Evolutionary conservation across 2,329 filamentous ascomycete species (phyloP).

Genomic region (Aspergillus neotritici): DNA sequence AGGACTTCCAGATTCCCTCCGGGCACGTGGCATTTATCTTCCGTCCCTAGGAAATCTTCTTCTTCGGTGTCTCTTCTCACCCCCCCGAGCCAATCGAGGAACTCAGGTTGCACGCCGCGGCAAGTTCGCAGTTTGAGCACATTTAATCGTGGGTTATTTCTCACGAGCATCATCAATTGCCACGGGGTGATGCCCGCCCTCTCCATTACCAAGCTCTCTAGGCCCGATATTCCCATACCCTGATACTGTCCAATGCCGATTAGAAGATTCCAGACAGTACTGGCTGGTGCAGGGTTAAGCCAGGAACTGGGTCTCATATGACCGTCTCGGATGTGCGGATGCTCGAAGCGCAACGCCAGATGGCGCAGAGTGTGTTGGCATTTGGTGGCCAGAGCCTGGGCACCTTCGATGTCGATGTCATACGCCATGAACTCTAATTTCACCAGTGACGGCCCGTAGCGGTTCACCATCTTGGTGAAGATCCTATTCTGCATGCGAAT

Average conservation of each 20-base stretch:
- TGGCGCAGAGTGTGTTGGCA: conserved; percentile 23
- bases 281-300: conserved; percentile 22
- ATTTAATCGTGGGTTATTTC: conserved; percentile 23
- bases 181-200: conserved; percentile 31
- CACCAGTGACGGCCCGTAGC: conserved; percentile 24
- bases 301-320: conserved; percentile 25
- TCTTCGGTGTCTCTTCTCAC: conserved; percentile 12
- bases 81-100: conserved; percentile 31
- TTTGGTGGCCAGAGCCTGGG: conserved; percentile 19
- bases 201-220: conserved; percentile 28
- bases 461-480: conserved; percentile 18
- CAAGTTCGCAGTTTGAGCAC: conserved; percentile 29
- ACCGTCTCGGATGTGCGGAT: conserved; percentile 30
- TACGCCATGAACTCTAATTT: conserved; percentile 28
- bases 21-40: conserved; percentile 9
- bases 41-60: not conserved
- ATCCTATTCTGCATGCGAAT: conserved; percentile 22
- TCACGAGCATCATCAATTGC: conserved; percentile 30
- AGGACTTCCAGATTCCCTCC: conserved; percentile 20
- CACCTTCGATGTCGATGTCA: conserved; percentile 25
- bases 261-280: conserved; percentile 28
- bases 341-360: conserved; percentile 32
- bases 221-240: conserved; percentile 15
- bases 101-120: conserved; percentile 28
- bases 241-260: conserved; percentile 24